Evolutionary conservation across 306 rosid genomes (phyloP), one percentile per base, ranked within the genome.

Genomic region (Crataegus laevigata): DNA sequence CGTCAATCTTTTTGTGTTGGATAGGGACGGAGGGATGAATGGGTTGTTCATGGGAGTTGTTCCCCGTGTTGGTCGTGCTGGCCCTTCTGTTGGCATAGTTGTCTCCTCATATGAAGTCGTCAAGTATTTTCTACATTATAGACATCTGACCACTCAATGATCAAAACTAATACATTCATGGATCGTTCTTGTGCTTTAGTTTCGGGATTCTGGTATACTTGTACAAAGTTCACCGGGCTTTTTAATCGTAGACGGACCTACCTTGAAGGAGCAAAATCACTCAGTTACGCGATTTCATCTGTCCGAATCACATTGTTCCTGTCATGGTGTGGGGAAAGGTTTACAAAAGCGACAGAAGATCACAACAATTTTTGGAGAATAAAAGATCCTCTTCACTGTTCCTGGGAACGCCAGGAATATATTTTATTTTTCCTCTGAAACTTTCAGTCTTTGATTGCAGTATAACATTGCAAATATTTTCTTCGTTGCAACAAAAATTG

Each of bases 71-170:
- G 90, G 88, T 25, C 96, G 97, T 13, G 87, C 97, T 0, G 99
- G 97, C 61, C 99, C 99, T 60, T 92, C 99, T 0, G 97, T 92
- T 25, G 96, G 97, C 57, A 92, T 94, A 72, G 99, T 94, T 38
- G 89, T 94, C 79, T 94, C 99, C 24, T 89, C 86, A 75, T 94
- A 94, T 9, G 97, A 94, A 79, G 93, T 90, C 64, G 96, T 92
- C 71, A 94, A 94, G 82, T 84, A 91, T 77, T 85, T 81, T 73
- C 72, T 91, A 68, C 76, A 90, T 71, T 78, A 67, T 25, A 74
- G 85, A 71, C 85, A 73, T 76, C 81, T 21, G 62, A 76, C 54
- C 18, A 17, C 70, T 60, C 78, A 76, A 21, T 80, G 83, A 83
- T 74, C 40, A n/a, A 18, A 66, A 34, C 8, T 6, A 51, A 60